Percentiles rank a stretch among this genome's conserved stretches.
phyloP scores from a whole-genome alignment of 169 alveolate species.

The Eimeria acervulina region DNA sequence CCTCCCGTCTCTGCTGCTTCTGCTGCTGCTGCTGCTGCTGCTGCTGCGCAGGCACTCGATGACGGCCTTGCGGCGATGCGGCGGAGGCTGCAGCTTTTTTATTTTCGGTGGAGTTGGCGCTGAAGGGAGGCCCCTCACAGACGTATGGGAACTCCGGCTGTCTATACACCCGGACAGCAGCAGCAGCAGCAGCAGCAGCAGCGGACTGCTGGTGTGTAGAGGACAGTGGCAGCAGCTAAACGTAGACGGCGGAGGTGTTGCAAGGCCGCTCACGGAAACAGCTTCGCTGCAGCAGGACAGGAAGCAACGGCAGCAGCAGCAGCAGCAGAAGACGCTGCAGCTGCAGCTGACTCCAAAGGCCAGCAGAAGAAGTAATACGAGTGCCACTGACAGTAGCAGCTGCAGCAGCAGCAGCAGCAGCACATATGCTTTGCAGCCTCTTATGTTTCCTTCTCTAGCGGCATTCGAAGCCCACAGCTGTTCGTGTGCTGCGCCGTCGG shows the following conservation, averaged over 20 bases:
- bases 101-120: constrained; percentile 15
- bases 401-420: not conserved
- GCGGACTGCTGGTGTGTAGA: not conserved
- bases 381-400: constrained; percentile 1
- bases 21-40: too few species aligned
- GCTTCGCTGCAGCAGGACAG: not conserved
- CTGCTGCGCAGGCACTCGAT: constrained; percentile 7
- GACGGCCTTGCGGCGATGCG: constrained; percentile 37
- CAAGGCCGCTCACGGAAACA: not conserved
- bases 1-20: too few species aligned
- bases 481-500: not conserved
- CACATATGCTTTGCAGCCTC: not conserved
- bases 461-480: constrained; percentile 9
- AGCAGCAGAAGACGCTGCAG: not conserved
- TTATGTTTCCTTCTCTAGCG: constrained; percentile 15
- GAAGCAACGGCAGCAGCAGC: not conserved
- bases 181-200: too few species aligned
- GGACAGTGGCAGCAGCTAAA: constrained; percentile 35
- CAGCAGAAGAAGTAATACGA: not conserved
- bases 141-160: constrained; percentile 32
- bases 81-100: not conserved
- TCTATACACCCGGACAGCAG: not conserved
- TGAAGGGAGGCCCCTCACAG: not conserved
- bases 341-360: not conserved
- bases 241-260: not conserved